A percentile compares a stretch with the other conserved stretches of the same genome.
phyloP scores from a whole-genome alignment of 176 grass and related monocot genomes.

The Paspalum notatum region DNA sequence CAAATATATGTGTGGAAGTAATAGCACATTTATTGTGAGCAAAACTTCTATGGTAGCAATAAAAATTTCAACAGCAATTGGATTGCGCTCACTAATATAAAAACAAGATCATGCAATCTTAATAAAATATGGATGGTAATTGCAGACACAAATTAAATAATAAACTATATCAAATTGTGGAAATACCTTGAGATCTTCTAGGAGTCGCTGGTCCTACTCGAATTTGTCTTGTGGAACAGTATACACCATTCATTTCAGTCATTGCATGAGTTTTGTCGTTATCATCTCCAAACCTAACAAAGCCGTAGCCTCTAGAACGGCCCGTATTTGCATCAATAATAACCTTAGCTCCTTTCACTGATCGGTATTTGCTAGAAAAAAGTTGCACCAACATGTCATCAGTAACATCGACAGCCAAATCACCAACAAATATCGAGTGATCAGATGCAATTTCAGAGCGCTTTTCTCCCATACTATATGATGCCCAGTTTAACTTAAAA shows the following conservation, averaged over 20 bases:
- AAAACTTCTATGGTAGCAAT: neutral
- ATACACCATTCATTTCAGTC: constrained; percentile 70
- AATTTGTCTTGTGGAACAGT: constrained; percentile 64
- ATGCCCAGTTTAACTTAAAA: constrained; percentile 79
- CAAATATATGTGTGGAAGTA: neutral
- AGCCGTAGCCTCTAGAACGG: constrained; percentile 66
- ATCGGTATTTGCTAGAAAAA: constrained; percentile 69
- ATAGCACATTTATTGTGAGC: neutral
- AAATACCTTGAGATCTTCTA: constrained; percentile 65
- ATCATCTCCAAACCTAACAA: constrained; percentile 78
- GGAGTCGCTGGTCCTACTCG: constrained; percentile 70
- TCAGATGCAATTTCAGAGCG: constrained; percentile 62
- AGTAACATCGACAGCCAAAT: constrained; percentile 72
- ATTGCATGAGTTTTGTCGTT: constrained; percentile 60
- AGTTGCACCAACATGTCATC: constrained; percentile 57
- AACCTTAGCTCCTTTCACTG: constrained; percentile 77
- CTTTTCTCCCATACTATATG: constrained; percentile 71
- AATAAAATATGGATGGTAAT: neutral
- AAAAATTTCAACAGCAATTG: neutral
- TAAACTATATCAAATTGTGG: constrained; percentile 11
- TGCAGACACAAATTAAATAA: neutral
- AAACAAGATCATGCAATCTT: neutral
- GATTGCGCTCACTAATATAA: neutral
- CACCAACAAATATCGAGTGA: constrained; percentile 75
- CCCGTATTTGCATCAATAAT: constrained; percentile 73